A percentile compares a stretch with the other conserved stretches of the same genome.
These are phyloP conservation scores for Zanthoxylum bungeanum DNA, from an alignment of 345 rosid species.

Conservation along the genomic window DNA sequence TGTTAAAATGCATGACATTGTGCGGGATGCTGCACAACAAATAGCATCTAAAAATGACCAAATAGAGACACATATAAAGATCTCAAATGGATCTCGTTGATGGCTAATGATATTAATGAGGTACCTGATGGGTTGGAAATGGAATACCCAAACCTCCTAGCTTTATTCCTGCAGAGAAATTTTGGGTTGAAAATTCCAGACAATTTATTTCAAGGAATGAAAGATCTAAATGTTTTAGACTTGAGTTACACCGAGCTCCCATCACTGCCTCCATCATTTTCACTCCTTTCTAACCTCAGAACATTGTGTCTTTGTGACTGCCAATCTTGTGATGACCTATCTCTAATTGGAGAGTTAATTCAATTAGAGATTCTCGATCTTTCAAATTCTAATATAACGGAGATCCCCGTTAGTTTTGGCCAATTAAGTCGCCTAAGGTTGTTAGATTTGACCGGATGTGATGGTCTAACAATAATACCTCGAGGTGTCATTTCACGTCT, in stretches of 20 bases:
- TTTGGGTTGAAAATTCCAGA: background rate
- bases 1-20: slow-evolving; percentile 5
- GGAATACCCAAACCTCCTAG: background rate
- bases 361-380: background rate
- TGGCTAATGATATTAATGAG: background rate
- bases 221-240: background rate
- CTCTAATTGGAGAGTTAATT: background rate
- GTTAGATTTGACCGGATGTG: background rate
- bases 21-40: background rate
- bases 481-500: background rate
- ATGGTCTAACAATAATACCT: fast-evolving
- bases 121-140: background rate
- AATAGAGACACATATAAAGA: background rate
- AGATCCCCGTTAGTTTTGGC: background rate
- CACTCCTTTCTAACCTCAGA: background rate
- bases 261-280: background rate
- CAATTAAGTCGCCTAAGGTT: background rate
- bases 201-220: background rate
- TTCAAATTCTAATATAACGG: background rate
- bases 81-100: background rate
- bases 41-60: background rate
- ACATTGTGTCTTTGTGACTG: too few relatives aligned
- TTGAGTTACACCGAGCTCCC: background rate
- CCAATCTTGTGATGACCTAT: background rate
- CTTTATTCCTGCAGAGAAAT: background rate